A percentile compares a stretch with the other conserved stretches of the same genome.
Conservation (phyloP, 163 green algal species). For the Scenedesmus sp. region DNA sequence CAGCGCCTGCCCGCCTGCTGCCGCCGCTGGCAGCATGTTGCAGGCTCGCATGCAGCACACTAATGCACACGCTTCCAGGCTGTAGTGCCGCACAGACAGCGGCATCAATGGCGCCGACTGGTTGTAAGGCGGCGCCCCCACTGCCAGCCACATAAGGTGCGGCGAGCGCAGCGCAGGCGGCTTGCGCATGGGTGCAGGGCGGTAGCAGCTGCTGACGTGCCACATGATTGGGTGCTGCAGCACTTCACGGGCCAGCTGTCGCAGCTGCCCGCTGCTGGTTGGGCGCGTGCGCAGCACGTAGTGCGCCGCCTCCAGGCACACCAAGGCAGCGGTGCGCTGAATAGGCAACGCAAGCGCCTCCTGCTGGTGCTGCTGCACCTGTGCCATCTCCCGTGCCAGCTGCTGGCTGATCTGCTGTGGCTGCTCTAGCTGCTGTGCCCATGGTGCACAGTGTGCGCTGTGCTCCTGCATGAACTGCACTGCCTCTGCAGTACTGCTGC, state of each 20-base stretch:
- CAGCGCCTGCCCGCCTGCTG: neutral
- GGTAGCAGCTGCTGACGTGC: conserved; percentile 33
- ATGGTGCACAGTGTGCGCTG: neutral
- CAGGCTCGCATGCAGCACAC: conserved; percentile 22
- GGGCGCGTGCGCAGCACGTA: neutral
- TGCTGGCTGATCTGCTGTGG: conserved; percentile 23
- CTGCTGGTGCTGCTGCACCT: conserved; percentile 22
- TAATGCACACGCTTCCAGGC: conserved; percentile 19
- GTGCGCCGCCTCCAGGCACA: conserved; percentile 27
- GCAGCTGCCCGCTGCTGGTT: neutral
- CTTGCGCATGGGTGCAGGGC: conserved; percentile 13
- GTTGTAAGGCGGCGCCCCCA: neutral
- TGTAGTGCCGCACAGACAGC: neutral
- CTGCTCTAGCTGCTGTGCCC: neutral
- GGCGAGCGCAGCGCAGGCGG: conserved; percentile 9
- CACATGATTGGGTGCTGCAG: conserved; percentile 30
- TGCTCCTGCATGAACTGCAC: conserved; percentile 34
- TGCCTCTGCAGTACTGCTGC: neutral
- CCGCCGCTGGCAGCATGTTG: conserved; percentile 5
- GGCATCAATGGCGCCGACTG: neutral
- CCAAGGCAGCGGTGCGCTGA: conserved; percentile 13
- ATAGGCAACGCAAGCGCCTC: conserved; percentile 22
- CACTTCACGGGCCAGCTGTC: neutral
- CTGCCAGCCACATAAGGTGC: conserved; percentile 23
- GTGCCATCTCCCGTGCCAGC: neutral